phyloP scores from a whole-genome alignment of 2,329 filamentous ascomycete species.

The Cordyceps javanica region DNA sequence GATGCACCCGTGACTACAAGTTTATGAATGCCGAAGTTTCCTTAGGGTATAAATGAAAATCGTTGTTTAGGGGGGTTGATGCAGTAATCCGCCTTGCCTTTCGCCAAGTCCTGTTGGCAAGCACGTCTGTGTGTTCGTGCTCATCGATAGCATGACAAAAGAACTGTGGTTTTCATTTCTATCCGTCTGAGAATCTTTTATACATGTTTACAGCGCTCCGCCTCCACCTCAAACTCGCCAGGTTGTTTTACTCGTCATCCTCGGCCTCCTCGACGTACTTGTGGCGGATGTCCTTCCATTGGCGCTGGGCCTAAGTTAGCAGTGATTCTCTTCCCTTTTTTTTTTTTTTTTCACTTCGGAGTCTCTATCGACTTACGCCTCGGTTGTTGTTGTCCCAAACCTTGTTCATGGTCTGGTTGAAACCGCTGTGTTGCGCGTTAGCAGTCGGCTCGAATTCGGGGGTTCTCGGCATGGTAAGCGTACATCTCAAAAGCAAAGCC shows the following conservation, averaged over 20 bases:
- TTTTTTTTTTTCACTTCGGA: neutral
- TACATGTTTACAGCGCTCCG: constrained; percentile 18
- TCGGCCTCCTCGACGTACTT: constrained; percentile 71
- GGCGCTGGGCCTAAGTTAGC: constrained; percentile 56
- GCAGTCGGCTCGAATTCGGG: constrained; percentile 19
- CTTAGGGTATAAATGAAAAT: too few species aligned
- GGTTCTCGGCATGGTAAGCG: constrained; percentile 29
- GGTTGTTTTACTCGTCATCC: constrained; percentile 50
- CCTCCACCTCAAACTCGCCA: constrained; percentile 16
- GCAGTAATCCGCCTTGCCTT: neutral
- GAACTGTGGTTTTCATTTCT: constrained; percentile 10
- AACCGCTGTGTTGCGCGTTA: constrained; percentile 55
- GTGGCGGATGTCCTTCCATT: constrained; percentile 99
- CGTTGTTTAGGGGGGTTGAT: too few species aligned
- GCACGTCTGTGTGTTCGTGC: neutral
- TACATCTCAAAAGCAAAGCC: constrained; percentile 96
- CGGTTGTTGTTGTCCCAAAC: constrained; percentile 89
- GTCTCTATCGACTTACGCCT: constrained; percentile 60
- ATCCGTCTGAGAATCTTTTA: constrained; percentile 11
- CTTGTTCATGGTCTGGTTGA: constrained; percentile 74
- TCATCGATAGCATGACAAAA: neutral
- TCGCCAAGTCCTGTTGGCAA: neutral
- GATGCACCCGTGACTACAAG: too few species aligned
- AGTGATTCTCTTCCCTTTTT: constrained; percentile 6
- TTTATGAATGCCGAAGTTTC: too few species aligned